These are phyloP conservation scores for Cryphonectria carpinicola DNA, from an alignment of 2,329 filamentous ascomycete species.

Conservation along the genomic window DNA sequence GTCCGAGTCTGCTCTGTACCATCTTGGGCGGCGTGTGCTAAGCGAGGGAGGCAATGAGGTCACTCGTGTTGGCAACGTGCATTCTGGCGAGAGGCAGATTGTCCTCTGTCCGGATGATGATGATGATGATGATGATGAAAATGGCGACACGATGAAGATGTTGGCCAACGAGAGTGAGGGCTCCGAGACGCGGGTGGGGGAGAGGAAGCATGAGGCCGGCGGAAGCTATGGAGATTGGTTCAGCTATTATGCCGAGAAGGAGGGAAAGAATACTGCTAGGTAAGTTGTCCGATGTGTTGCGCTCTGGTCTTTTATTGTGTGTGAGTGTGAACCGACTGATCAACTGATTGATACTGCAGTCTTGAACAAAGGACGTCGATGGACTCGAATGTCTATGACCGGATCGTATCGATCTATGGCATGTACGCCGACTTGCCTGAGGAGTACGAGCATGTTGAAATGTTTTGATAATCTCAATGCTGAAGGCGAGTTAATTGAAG, in stretches of 20 bases:
- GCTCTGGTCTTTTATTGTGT: not conserved
- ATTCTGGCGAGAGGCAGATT: slow-evolving; percentile 9
- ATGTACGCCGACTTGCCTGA: slow-evolving; percentile 20
- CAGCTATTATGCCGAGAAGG: slow-evolving; percentile 17
- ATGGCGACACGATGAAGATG: slow-evolving; percentile 17
- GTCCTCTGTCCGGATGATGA: slow-evolving; percentile 1
- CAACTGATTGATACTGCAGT: not conserved
- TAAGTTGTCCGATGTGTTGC: not conserved
- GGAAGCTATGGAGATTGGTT: slow-evolving; percentile 22
- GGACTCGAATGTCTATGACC: slow-evolving; percentile 18
- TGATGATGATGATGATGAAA: not conserved
- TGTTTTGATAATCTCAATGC: not conserved
- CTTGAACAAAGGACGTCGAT: not conserved
- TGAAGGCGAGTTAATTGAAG: not conserved
- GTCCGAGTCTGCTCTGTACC: slow-evolving; percentile 16
- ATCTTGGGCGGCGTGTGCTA: slow-evolving; percentile 19
- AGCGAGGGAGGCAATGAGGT: slow-evolving; percentile 1
- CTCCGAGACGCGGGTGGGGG: not conserved
- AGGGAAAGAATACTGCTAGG: not conserved
- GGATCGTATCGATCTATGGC: slow-evolving; percentile 26
- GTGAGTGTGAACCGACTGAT: not conserved
- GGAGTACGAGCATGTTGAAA: not conserved
- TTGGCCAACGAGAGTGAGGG: slow-evolving; percentile 11
- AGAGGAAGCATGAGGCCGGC: slow-evolving; percentile 4
- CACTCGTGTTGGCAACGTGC: slow-evolving; percentile 13